Percentiles rank a stretch among this genome's conserved stretches.
phyloP scores from a whole-genome alignment of 768 basidiomycete species.

The Tephrocybe sp. region DNA sequence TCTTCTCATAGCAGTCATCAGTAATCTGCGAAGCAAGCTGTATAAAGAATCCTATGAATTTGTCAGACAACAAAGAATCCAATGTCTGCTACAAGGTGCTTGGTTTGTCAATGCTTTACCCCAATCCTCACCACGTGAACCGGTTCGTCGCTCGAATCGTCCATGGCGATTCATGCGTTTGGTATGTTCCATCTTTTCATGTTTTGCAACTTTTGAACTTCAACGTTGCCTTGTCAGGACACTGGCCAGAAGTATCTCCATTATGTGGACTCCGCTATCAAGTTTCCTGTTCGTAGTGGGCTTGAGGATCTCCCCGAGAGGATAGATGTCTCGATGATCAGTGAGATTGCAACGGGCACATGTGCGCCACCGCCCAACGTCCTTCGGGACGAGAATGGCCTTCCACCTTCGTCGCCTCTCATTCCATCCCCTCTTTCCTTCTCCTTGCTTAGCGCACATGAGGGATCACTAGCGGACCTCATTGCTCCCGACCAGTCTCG shows the following conservation, averaged over 20 bases:
- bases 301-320: constrained; percentile 86
- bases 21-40: constrained; percentile 80
- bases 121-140: constrained; percentile 46
- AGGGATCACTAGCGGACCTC: constrained; percentile 73
- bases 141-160: constrained; percentile 52
- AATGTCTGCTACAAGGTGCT: constrained; percentile 83
- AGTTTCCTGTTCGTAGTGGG: constrained; percentile 76
- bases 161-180: constrained; percentile 89
- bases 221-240: constrained; percentile 47
- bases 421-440: constrained; percentile 70
- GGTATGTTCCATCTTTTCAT: constrained; percentile 36
- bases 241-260: constrained; percentile 78
- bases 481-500: constrained; percentile 74
- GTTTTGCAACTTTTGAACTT: background rate
- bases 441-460: constrained; percentile 66
- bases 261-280: constrained; percentile 77
- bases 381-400: constrained; percentile 56
- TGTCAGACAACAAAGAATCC: constrained; percentile 83
- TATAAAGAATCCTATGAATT: constrained; percentile 91
- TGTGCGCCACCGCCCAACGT: constrained; percentile 68
- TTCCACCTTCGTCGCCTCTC: constrained; percentile 51
- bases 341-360: constrained; percentile 74
- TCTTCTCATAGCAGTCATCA: constrained; percentile 24
- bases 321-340: constrained; percentile 78
- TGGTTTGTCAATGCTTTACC: constrained; percentile 89